Evolutionary conservation across 352 stramenopile genomes (phyloP).

Genomic region (Phytophthora cactorum): DNA sequence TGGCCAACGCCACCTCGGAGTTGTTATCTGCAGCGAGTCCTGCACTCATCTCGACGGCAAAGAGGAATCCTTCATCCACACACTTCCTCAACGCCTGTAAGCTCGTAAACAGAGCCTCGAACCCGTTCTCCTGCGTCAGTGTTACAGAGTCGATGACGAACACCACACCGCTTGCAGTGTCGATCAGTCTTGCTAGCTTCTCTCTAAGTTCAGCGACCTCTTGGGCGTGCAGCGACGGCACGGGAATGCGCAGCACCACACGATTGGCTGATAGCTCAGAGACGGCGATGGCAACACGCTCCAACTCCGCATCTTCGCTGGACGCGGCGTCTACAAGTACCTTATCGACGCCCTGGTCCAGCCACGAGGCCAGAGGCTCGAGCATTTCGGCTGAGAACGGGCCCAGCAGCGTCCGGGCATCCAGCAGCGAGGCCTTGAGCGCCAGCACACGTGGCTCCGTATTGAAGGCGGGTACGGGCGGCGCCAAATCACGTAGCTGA

Average conservation of each 20-base stretch:
- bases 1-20: conserved; percentile 37
- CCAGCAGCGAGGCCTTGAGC: conserved; percentile 53
- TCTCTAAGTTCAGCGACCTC: conserved; percentile 30
- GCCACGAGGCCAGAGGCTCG: conserved; percentile 57
- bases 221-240: conserved; percentile 35
- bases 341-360: conserved; percentile 67
- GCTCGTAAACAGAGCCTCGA: conserved; percentile 35
- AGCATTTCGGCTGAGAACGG: conserved; percentile 70
- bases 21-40: conserved; percentile 2
- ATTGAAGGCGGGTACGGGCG: conserved; percentile 23
- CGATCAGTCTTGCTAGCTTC: conserved; percentile 50
- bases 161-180: conserved; percentile 49
- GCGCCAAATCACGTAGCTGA: conserved; percentile 41
- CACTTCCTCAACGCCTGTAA: conserved; percentile 47
- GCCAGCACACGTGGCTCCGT: conserved; percentile 34
- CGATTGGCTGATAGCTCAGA: conserved; percentile 69
- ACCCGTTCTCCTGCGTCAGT: conserved; percentile 28
- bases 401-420: conserved; percentile 59
- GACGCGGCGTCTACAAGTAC: conserved; percentile 60
- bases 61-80: conserved; percentile 56
- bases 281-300: conserved; percentile 58
- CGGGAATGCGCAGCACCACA: conserved; percentile 64
- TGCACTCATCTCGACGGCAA: conserved; percentile 59
- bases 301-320: conserved; percentile 53
- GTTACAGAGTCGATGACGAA: conserved; percentile 40